Evolutionary conservation across 1,284 basidiomycete species (phyloP), one percentile per base, ranked within the genome.

Genomic region (Microbotryum silenes-acaulis): DNA sequence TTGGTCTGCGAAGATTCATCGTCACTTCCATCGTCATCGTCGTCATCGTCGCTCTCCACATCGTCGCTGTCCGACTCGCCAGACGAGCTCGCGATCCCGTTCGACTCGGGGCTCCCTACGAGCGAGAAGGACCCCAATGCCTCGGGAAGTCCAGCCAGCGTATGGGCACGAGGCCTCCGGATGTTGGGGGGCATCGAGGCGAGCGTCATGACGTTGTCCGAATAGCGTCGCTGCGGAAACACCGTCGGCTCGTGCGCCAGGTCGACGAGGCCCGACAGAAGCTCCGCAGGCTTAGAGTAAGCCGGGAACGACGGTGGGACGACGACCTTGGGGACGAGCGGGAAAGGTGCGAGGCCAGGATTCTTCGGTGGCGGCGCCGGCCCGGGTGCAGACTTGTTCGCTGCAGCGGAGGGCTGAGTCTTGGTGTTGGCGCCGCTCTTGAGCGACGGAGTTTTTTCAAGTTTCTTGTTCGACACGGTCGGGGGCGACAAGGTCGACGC

Each of bases 121-220:
- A 67, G 60, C 10, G 65, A 67, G 62, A 67, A 64, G 44, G 62
- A 67, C 6, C 65, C 65, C 51, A 67, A 55, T 16, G 60, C 57
- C 50, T 67, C 65, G 14, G 65, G 65, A 6, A 67, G 58, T 9
- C 65, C 65, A 21, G 65, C 65, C 31, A 67, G 57, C 14, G 60
- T 64, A 45, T 61, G 51, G 18, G 65, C 65, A 20, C 65, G 59
- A 3, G 65, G 62, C 8, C 51, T 25, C 9, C 27, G 12, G 31
- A 33, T 14, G n/a, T n/a, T 31, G 12, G n/a, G 56, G 56, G 29
- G 27, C 51, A 16, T 21, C 31, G 49, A 55, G 21, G 29, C 33
- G 3, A 31, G 51, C 16, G 21, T 60, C 47, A 51, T 60, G 25
- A 33, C 58, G 18, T 25, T 29, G 27, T 31, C 45, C 25, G 29